These are phyloP conservation scores for Fusarium aywerte DNA, from an alignment of 2,329 filamentous ascomycete genomes.

Conservation along the genomic window DNA sequence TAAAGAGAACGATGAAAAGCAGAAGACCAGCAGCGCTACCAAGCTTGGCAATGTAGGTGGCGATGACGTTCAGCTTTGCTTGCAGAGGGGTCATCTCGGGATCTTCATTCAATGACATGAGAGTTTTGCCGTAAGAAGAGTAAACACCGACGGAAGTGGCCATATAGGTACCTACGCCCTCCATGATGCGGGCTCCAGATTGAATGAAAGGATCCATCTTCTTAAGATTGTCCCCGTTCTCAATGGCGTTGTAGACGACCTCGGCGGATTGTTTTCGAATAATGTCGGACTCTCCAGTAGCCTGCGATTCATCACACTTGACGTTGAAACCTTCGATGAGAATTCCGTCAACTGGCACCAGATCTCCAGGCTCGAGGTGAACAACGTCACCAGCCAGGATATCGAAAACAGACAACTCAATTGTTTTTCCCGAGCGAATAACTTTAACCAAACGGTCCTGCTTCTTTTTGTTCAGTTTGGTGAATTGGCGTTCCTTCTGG, in stretches of 20 bases:
- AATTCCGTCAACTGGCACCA: slow-evolving; percentile 79
- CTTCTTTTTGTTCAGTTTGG: slow-evolving; percentile 82
- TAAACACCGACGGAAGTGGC: slow-evolving; percentile 78
- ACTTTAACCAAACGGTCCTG: slow-evolving; percentile 79
- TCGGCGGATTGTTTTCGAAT: slow-evolving; percentile 75
- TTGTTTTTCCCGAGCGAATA: slow-evolving; percentile 74
- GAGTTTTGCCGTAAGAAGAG: slow-evolving; percentile 79
- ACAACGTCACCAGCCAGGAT: slow-evolving; percentile 76
- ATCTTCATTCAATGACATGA: slow-evolving; percentile 78
- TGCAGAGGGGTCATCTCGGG: slow-evolving; percentile 81
- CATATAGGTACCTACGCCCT: slow-evolving; percentile 79
- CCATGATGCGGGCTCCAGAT: slow-evolving; percentile 81
- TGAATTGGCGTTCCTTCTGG: slow-evolving; percentile 83
- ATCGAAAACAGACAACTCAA: slow-evolving; percentile 76
- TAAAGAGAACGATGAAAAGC: slow-evolving; percentile 86
- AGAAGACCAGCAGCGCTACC: slow-evolving; percentile 81
- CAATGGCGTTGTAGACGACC: slow-evolving; percentile 75
- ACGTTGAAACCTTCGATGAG: slow-evolving; percentile 78
- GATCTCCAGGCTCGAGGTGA: slow-evolving; percentile 78
- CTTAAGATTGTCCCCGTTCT: slow-evolving; percentile 71
- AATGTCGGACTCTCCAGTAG: slow-evolving; percentile 82
- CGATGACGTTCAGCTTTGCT: slow-evolving; percentile 78
- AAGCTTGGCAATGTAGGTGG: slow-evolving; percentile 80
- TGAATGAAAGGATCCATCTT: slow-evolving; percentile 88
- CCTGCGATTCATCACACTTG: slow-evolving; percentile 81